Base-by-base conservation (phyloP, 371 early-diverging fungal species). In the Syncephalastrum monosporum region DNA sequence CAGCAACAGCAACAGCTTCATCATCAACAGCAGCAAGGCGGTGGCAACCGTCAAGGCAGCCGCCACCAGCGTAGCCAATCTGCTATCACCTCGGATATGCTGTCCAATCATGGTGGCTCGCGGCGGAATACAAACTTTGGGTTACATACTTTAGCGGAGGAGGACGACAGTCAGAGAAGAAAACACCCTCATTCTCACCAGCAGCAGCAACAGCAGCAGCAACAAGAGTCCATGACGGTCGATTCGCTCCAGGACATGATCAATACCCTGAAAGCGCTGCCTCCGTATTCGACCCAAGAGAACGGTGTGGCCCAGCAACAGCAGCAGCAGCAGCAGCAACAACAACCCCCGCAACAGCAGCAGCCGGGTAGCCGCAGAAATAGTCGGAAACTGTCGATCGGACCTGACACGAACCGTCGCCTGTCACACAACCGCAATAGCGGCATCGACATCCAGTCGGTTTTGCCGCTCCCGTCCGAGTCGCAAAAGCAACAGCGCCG, bases 241-340 rank as follows among this genome's bases (percentile, higher is more conserved):
- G 73, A 80, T 41, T 77, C 75, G 2, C 60, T 84, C 15, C 79
- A 84, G 33, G 68, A 78, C 42, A 80, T 84, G 65, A 82, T 84
- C 60, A 79, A 76, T 27, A 79, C 75, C 14, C 52, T 84, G 42
- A 81, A 80, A 53, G 68, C 71, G 15, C 55, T 84, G 23, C 82
- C 84, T 21, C 75, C 82, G 21, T 64, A 66, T 43, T 60, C 59
- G 3, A 27, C 63, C 33, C 62, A 57, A n/a, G 59, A 52, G 47
- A 53, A 54, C 41, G 49, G 47, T n/a, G n/a, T 47, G n/a, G 43
- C 38, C 38, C 38, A 33, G 38, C 38, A 33, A 33, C 38, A 33
- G 38, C 38, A 33, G 38, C 38, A 33, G 12, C 38, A 33, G 38
- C 38, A 33, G 10, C 38, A 33, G 10, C 38, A 33, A 33, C 38